phyloP scores from a whole-genome alignment of 176 grass and related monocot genomes.

The Aegilops speltoides region DNA sequence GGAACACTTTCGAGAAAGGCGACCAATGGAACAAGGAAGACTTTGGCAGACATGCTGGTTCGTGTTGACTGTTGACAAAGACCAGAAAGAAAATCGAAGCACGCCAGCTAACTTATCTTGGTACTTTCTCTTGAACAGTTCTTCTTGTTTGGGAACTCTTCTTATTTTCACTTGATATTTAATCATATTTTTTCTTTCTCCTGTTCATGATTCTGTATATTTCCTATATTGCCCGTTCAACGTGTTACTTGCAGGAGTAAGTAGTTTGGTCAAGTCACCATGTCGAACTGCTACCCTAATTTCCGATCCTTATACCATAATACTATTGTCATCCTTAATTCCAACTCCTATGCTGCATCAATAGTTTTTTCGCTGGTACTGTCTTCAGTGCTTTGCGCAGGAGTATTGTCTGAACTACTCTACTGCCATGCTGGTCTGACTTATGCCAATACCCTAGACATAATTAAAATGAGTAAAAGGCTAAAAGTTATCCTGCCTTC shows the following conservation, averaged over 20 bases:
- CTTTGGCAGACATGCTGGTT: background rate
- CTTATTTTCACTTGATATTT: background rate
- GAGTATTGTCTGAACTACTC: background rate
- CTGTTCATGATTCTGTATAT: background rate
- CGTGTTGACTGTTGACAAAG: background rate
- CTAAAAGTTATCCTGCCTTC: background rate
- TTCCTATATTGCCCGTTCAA: background rate
- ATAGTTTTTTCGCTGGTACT: too few relatives aligned
- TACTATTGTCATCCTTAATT: background rate
- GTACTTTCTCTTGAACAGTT: background rate
- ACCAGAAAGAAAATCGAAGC: background rate
- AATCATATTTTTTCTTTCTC: background rate
- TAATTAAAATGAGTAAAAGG: background rate
- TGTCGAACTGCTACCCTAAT: background rate
- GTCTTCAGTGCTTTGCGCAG: too few relatives aligned
- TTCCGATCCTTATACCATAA: background rate
- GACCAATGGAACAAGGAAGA: background rate
- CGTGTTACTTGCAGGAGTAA: background rate
- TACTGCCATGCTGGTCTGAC: background rate
- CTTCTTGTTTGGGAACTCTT: background rate
- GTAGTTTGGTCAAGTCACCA: background rate
- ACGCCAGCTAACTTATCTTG: background rate
- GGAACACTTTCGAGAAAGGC: background rate
- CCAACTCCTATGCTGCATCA: background rate
- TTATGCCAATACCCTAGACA: background rate